Evolutionary conservation across 768 basidiomycete species (phyloP).

Genomic region (Collybia nuda): DNA sequence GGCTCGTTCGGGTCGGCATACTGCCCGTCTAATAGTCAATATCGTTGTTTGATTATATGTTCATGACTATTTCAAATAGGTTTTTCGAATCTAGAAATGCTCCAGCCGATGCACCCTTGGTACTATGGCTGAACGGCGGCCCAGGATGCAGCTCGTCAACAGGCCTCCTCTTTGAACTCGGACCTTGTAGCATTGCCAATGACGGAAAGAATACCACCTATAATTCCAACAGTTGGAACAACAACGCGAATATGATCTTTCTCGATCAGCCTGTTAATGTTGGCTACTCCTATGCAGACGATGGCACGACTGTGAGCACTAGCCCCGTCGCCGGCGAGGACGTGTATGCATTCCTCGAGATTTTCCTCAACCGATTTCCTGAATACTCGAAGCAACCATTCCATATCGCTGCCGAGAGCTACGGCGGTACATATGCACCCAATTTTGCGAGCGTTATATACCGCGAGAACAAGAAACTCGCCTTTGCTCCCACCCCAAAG

Average conservation of each 20-base stretch:
- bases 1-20: no score
- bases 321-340: constrained; percentile 88
- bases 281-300: constrained; percentile 84
- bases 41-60: neutral
- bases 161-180: constrained; percentile 90
- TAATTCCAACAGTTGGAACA: constrained; percentile 89
- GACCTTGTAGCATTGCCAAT: constrained; percentile 77
- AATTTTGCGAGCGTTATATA: constrained; percentile 84
- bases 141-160: constrained; percentile 74
- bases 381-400: constrained; percentile 70
- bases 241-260: constrained; percentile 74
- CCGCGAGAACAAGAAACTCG: constrained; percentile 67
- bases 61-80: constrained; percentile 37
- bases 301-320: constrained; percentile 71
- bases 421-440: constrained; percentile 79
- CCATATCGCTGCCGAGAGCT: constrained; percentile 82
- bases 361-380: constrained; percentile 77
- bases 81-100: constrained; percentile 84
- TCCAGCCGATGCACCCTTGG: constrained; percentile 76
- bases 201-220: constrained; percentile 66
- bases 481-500: constrained; percentile 39
- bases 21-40: no score
- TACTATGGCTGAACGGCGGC: constrained; percentile 90
- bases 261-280: constrained; percentile 85
- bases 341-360: constrained; percentile 81